These are phyloP conservation scores for Calamus simplicifolius DNA, from an alignment of 176 grass and related monocot species.

Conservation along the genomic window DNA sequence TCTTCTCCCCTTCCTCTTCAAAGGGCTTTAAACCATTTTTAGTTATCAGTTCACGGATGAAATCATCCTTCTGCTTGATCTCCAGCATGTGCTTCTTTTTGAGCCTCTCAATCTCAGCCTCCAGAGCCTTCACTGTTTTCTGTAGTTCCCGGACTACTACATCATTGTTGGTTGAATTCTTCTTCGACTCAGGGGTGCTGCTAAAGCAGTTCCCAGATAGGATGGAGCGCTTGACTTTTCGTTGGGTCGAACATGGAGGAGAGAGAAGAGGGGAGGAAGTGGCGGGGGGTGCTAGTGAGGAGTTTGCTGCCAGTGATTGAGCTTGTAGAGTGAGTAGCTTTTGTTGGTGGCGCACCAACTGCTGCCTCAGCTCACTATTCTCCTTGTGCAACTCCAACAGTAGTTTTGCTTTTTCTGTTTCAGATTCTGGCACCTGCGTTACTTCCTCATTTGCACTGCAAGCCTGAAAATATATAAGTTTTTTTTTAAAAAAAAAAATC, in stretches of 20 bases:
- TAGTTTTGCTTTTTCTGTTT: slow-evolving; percentile 64
- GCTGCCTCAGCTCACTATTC: slow-evolving; percentile 75
- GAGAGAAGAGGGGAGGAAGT: slow-evolving; percentile 29
- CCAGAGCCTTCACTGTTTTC: slow-evolving; percentile 55
- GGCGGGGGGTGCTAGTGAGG: slow-evolving; percentile 28
- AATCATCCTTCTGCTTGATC: slow-evolving; percentile 76
- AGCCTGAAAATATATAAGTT: slow-evolving; percentile 22
- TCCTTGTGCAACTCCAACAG: slow-evolving; percentile 85
- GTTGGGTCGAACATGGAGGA: slow-evolving; percentile 46
- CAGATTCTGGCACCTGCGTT: slow-evolving; percentile 44
- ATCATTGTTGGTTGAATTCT: slow-evolving; percentile 22
- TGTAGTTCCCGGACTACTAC: slow-evolving; percentile 39
- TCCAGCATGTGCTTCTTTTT: slow-evolving; percentile 64
- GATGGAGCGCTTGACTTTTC: slow-evolving; percentile 57
- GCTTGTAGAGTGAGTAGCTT: slow-evolving; percentile 64
- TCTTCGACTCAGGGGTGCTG: slow-evolving; percentile 60
- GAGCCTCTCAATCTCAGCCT: slow-evolving; percentile 62
- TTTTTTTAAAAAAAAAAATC: slow-evolving; percentile 8
- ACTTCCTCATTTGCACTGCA: slow-evolving; percentile 40
- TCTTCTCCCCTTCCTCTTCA: slow-evolving; percentile 33
- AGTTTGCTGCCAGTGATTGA: slow-evolving; percentile 48
- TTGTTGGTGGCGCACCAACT: slow-evolving; percentile 64
- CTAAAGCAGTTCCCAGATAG: slow-evolving; percentile 55
- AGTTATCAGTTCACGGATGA: slow-evolving; percentile 65
- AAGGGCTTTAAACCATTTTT: slow-evolving; percentile 32